These are phyloP conservation scores for Eimeria mitis DNA, from an alignment of 169 alveolate species.

Conservation along the genomic window DNA sequence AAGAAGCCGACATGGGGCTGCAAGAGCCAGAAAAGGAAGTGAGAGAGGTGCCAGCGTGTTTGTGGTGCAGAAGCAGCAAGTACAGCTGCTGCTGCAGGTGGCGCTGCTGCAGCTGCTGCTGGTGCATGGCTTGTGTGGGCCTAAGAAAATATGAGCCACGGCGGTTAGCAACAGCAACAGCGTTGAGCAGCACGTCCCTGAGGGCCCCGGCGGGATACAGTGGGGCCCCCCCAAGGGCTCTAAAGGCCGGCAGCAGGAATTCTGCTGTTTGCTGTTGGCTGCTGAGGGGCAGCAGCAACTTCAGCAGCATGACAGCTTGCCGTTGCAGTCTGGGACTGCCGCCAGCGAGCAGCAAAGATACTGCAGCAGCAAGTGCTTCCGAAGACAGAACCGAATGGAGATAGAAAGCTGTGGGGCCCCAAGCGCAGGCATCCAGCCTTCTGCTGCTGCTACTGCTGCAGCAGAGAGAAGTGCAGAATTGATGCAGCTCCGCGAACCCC, in stretches of 20 bases:
- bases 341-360: constrained; percentile 43
- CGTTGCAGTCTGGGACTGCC: constrained; percentile 63
- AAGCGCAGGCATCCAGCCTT: neutral
- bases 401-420: constrained; percentile 12
- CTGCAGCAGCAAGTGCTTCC: constrained; percentile 48
- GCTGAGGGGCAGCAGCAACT: constrained; percentile 71
- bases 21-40: neutral
- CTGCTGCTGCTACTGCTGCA: constrained; percentile 36
- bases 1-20: constrained; percentile 3
- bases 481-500: neutral
- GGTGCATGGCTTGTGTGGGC: constrained; percentile 12
- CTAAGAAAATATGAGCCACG: constrained; percentile 22
- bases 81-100: constrained; percentile 37
- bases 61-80: constrained; percentile 10
- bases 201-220: neutral
- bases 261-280: constrained; percentile 52
- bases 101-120: constrained; percentile 45
- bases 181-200: constrained; percentile 33
- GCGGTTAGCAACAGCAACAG: constrained; percentile 54
- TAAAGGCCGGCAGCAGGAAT: constrained; percentile 39
- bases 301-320: constrained; percentile 49
- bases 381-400: neutral
- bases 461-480: neutral
- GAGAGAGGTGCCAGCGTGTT: neutral
- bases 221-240: constrained; percentile 11